phyloP scores from a whole-genome alignment of 2,329 filamentous ascomycete genomes.

The Shiraia sp. region DNA sequence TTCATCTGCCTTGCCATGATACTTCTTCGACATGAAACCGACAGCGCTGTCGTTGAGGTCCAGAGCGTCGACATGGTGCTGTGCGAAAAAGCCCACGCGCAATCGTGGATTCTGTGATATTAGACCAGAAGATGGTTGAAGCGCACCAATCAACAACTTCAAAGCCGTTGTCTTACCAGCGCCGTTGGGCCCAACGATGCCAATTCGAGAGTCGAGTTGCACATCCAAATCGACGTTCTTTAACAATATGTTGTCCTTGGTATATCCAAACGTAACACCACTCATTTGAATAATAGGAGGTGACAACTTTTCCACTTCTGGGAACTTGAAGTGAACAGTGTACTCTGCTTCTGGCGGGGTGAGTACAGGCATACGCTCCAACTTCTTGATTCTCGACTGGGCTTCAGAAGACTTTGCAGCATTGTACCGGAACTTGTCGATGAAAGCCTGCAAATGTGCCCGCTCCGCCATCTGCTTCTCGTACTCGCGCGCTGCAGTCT shows the following conservation, averaged over 20 bases:
- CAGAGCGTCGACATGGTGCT: slow-evolving; percentile 96
- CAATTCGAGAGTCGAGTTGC: slow-evolving; percentile 95
- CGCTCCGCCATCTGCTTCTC: slow-evolving; percentile 96
- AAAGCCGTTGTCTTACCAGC: slow-evolving; percentile 98
- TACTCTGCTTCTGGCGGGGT: slow-evolving; percentile 92
- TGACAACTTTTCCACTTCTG: slow-evolving; percentile 95
- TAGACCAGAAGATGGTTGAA: slow-evolving; percentile 74
- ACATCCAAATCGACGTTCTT: slow-evolving; percentile 91
- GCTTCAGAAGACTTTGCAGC: slow-evolving; percentile 98
- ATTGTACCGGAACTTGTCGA: slow-evolving; percentile 99
- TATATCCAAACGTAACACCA: slow-evolving; percentile 88
- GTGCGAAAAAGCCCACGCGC: slow-evolving; percentile 93
- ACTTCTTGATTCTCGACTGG: slow-evolving; percentile 97
- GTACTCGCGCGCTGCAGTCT: slow-evolving; percentile 95
- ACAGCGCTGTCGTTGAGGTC: slow-evolving; percentile 89
- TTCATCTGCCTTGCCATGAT: slow-evolving; percentile 89
- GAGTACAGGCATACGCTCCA: slow-evolving; percentile 94
- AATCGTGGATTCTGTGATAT: slow-evolving; percentile 89
- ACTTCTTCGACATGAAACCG: slow-evolving; percentile 92
- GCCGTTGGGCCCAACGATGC: slow-evolving; percentile 98
- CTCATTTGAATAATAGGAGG: slow-evolving; percentile 98
- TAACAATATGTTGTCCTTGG: slow-evolving; percentile 75
- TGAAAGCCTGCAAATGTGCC: slow-evolving; percentile 93
- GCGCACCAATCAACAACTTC: slow-evolving; percentile 90
- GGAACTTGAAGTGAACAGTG: slow-evolving; percentile 95